A percentile compares a stretch with the other conserved stretches of the same genome.
phyloP scores from a whole-genome alignment of 306 rosid species.

The Malus fusca region DNA sequence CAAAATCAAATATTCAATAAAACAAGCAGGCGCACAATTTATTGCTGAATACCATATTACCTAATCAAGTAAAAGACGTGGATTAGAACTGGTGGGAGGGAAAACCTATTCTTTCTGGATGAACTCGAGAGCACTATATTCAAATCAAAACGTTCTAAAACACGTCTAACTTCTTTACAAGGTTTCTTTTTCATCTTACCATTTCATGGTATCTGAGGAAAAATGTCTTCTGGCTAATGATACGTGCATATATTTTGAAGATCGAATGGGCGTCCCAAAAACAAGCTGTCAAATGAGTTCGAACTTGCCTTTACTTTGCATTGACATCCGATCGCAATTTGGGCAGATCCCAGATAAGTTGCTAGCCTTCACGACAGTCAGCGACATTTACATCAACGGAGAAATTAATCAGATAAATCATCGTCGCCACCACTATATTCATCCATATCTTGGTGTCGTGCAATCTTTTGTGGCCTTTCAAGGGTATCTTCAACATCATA shows the following conservation, averaged over 20 bases:
- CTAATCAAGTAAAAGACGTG: background rate
- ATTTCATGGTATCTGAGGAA: slow-evolving; percentile 17
- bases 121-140: background rate
- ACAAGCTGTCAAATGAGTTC: slow-evolving; percentile 2
- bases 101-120: background rate
- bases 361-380: slow-evolving; percentile 10
- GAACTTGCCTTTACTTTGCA: slow-evolving; percentile 10
- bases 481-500: slow-evolving; percentile 64
- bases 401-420: slow-evolving; percentile 67
- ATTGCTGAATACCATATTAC: background rate
- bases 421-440: slow-evolving; percentile 86
- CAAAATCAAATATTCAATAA: background rate
- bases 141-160: background rate
- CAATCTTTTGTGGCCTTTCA: slow-evolving; percentile 48
- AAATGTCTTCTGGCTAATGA: slow-evolving; percentile 16
- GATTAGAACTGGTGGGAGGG: background rate
- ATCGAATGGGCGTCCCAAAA: background rate
- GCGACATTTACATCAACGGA: slow-evolving; percentile 15
- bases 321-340: slow-evolving; percentile 7
- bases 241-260: background rate
- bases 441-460: slow-evolving; percentile 47
- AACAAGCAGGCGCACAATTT: background rate
- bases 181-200: slow-evolving; percentile 12
- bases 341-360: slow-evolving; percentile 1
- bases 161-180: slow-evolving; percentile 28